Evolutionary conservation across 495 filamentous ascomycete species (phyloP).

Genomic region (Daldinia caldariorum): DNA sequence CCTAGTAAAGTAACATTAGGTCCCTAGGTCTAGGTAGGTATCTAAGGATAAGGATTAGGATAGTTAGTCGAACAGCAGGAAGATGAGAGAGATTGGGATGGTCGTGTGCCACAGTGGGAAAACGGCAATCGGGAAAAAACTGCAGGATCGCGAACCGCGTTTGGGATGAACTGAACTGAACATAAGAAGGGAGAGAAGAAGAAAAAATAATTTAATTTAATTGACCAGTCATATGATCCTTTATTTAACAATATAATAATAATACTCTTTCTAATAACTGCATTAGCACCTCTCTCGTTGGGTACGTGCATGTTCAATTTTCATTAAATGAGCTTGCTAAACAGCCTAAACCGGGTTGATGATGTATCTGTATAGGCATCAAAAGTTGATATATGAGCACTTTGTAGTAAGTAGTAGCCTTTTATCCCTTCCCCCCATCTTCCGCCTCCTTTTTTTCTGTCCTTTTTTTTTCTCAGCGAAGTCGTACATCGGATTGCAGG

Average conservation of each 20-base stretch:
- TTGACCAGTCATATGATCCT: constrained; percentile 13
- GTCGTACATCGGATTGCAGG: not conserved
- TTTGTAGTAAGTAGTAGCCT: no score
- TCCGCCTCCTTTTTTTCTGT: not conserved
- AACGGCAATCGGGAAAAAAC: constrained; percentile 6
- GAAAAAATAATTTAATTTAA: not conserved
- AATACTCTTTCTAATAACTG: not conserved
- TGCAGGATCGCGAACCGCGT: constrained; percentile 12
- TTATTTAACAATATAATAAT: constrained; percentile 11
- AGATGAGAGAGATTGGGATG: no score
- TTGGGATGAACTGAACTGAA: constrained; percentile 5
- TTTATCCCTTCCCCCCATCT: no score
- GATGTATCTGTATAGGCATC: constrained; percentile 5
- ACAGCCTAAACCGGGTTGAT: constrained; percentile 31
- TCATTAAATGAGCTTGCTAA: constrained; percentile 26
- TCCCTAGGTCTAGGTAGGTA: no score
- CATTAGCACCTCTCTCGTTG: constrained; percentile 16
- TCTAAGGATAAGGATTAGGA: no score
- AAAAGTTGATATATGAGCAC: not conserved
- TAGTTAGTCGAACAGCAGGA: not conserved
- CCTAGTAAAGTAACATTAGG: no score
- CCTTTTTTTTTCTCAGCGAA: not conserved
- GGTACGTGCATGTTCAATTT: constrained; percentile 16
- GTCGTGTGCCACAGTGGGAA: not conserved
- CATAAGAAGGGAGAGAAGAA: no score